A percentile compares a stretch with the other conserved stretches of the same genome.
Evolutionary conservation across 2,329 filamentous ascomycete species (phyloP).

Genomic region (Penicillium sp.): DNA sequence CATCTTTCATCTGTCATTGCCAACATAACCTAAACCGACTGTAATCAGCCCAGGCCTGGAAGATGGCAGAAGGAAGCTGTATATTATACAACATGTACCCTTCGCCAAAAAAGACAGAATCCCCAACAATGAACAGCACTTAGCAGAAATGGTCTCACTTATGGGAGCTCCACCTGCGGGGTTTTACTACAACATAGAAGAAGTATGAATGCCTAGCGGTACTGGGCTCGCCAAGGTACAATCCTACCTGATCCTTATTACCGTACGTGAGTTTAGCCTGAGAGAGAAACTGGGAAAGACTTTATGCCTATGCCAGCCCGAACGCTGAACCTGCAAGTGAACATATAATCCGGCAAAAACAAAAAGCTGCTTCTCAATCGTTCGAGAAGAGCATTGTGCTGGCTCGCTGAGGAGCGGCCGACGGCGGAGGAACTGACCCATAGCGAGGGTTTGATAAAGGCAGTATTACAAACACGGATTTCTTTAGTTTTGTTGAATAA

Average conservation of each 20-base stretch:
- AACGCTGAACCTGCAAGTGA: constrained; percentile 25
- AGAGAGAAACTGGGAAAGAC: constrained; percentile 30
- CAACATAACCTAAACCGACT: too few relatives aligned
- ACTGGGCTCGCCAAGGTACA: constrained; percentile 21
- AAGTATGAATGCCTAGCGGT: constrained; percentile 12
- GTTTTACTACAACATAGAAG: too few relatives aligned
- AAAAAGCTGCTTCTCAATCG: constrained; percentile 30
- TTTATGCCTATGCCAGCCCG: constrained; percentile 26
- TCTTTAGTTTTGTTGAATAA: too few relatives aligned
- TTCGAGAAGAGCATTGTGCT: constrained; percentile 34
- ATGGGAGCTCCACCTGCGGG: constrained; percentile 23
- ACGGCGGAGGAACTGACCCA: constrained; percentile 25
- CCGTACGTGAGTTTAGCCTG: background rate
- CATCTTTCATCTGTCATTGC: background rate
- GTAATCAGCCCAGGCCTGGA: constrained; percentile 16
- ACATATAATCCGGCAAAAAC: constrained; percentile 26
- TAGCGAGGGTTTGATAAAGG: too few relatives aligned
- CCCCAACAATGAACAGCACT: constrained; percentile 21
- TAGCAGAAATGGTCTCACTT: constrained; percentile 26
- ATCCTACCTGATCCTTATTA: background rate
- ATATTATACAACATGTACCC: constrained; percentile 17
- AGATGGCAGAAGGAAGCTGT: constrained; percentile 14
- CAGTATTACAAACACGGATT: too few relatives aligned
- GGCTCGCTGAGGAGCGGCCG: constrained; percentile 33
- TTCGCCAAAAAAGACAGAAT: constrained; percentile 13